Evolutionary conservation across 345 rosid genomes (phyloP).

Genomic region (Eucalyptus caleyi): DNA sequence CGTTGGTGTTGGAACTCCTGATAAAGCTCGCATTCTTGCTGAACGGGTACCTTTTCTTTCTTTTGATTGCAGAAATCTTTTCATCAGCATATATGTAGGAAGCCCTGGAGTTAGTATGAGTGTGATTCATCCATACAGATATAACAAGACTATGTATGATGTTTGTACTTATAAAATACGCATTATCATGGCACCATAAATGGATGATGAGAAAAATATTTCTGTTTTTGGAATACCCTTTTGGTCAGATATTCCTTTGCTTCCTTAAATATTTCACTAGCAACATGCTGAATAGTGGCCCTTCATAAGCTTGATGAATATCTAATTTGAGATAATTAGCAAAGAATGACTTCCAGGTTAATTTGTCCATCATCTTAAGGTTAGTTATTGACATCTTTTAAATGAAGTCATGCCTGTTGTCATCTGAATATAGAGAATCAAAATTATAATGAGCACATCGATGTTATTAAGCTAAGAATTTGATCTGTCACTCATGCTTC

Average conservation of each 20-base stretch:
- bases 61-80: background rate
- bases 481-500: background rate
- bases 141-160: background rate
- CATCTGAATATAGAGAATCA: background rate
- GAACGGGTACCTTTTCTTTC: slow-evolving; percentile 30
- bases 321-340: background rate
- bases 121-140: background rate
- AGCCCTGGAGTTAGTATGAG: background rate
- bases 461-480: background rate
- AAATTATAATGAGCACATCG: background rate
- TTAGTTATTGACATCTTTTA: background rate
- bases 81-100: background rate
- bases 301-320: background rate
- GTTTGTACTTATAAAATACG: background rate
- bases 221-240: background rate
- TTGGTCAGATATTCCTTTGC: background rate
- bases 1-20: slow-evolving; percentile 78
- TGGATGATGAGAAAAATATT: background rate
- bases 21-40: slow-evolving; percentile 61
- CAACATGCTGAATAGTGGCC: background rate
- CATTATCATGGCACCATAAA: background rate
- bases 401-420: background rate
- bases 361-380: background rate
- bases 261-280: background rate
- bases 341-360: background rate